Percentiles rank a stretch among this genome's conserved stretches.
Conservation (phyloP, 257 asterid genomes). For the Salvia splendens region DNA sequence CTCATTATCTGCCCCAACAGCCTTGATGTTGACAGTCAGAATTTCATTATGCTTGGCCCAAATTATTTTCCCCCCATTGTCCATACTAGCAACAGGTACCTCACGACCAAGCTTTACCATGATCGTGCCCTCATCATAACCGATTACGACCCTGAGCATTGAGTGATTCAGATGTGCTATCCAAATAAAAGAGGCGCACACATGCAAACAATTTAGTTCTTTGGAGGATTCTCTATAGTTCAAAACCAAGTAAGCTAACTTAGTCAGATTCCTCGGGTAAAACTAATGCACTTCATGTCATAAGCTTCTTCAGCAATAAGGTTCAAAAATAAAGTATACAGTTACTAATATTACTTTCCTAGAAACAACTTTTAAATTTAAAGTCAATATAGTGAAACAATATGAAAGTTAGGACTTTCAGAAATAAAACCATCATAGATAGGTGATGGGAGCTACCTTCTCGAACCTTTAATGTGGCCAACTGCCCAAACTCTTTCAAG, state of each 20-base stretch:
- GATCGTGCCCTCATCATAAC: conserved; percentile 97
- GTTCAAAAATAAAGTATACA: conserved; percentile 18
- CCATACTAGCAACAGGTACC: conserved; percentile 98
- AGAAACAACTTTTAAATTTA: conserved; percentile 20
- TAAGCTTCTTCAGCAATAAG: conserved; percentile 11
- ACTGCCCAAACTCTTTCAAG: conserved; percentile 99
- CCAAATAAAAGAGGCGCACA: conserved; percentile 11
- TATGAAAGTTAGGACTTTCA: conserved; percentile 22
- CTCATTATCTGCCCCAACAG: conserved; percentile 88
- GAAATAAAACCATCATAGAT: not conserved
- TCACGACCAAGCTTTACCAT: conserved; percentile 99
- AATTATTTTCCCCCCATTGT: conserved; percentile 87
- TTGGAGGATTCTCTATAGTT: conserved; percentile 8
- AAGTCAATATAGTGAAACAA: conserved; percentile 16
- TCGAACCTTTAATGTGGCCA: conserved; percentile 87
- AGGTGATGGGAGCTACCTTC: conserved; percentile 57
- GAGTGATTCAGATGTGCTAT: conserved; percentile 23
- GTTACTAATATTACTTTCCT: conserved; percentile 16
- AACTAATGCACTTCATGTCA: conserved; percentile 10
- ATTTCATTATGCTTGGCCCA: conserved; percentile 99
- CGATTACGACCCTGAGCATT: conserved; percentile 78
- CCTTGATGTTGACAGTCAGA: conserved; percentile 92
- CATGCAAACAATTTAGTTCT: not conserved
- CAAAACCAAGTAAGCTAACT: not conserved
- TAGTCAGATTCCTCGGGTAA: conserved; percentile 14